Evolutionary conservation across 768 basidiomycete genomes (phyloP), one percentile per base, ranked within the genome.

Genomic region (Phlebiopsis gigantea): DNA sequence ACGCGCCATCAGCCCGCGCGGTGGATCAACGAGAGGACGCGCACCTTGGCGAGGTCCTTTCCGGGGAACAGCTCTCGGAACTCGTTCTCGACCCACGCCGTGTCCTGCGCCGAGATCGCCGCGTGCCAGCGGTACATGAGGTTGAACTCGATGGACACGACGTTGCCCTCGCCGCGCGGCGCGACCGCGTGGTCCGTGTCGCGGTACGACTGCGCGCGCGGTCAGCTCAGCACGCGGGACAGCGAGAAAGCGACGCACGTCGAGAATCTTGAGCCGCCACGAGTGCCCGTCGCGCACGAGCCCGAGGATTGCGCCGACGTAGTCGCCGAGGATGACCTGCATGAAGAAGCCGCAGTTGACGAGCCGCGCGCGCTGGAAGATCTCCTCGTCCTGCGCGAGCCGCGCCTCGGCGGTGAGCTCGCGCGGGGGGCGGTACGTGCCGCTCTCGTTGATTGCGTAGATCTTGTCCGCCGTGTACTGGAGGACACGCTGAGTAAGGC

Each of bases 291-390:
- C 85, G 29, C 80, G 74, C n/a, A 77, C 80, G 14, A 89, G 77
- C 17, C 84, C 85, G 28, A 91, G 75, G 61, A 91, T 90, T 19
- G 79, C 78, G 17, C 86, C 87, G 17, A 91, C 84, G 59, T 91
- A 91, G 66, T 90, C 88, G 72, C 64, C 61, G 43, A 90, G 72
- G 63, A 89, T 84, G 31, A 85, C 79, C 58, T 84, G 79, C 78
- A 87, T 80, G 62, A 88, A 87, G 63, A 76, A 85, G 2, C 79
- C 85, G 52, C 83, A 84, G 67, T 91, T 91, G 45, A 90, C 82
- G 46, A 90, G 73, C 47, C 89, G 79, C 9, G 87, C 76, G 26
- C 85, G 80, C 57, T 87, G 77, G 72, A 88, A 91, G 46, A 91
- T 82, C 62, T 90, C 89, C 49, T 88, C 83, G 54, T 91, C 90